Evolutionary conservation across 2,329 filamentous ascomycete genomes (phyloP), one percentile per base, ranked within the genome.

Genomic region (Graphiopsis chlorocephala): DNA sequence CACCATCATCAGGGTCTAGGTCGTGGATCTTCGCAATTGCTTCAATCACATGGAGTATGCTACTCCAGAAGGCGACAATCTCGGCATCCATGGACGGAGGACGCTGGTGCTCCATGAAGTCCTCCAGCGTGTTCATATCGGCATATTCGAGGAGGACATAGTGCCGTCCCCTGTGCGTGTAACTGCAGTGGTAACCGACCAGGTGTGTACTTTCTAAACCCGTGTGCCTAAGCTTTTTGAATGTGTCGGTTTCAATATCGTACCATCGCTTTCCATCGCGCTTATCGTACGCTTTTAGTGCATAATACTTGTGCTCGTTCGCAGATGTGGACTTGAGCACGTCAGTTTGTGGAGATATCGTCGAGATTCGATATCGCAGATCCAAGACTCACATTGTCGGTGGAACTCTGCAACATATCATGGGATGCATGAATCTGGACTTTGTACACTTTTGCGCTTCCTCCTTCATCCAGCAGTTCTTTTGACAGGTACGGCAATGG

Each of bases 131-230:
- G 2, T 77, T 75, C 23, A 69, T 63, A 42, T 78, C 71, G 3
- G 77, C 76, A 68, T 72, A 76, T 65, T 79, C 76, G 4, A 79
- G 69, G 7, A 78, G 58, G 5, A 78, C 69, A 64, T 78, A 74
- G 64, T 55, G 74, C 4, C 65, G 68, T 20, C 71, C 65, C 11
- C 68, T 65, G 48, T 75, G 71, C 15, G 62, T 70, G 56, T 68
- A 73, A 45, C 66, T 64, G 23, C 71, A 64, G 52, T 65, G 72
- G 65, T 72, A 75, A 4, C 63, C 61, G 20, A 76, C 72, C 11
- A 78, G 38, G 15, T 28, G 60, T 42, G 8, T 31, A 3, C 10
- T 45, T 3, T 10, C n/a, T 5, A 61, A 29, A 10, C 59, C 59
- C 7, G 59, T 61, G 17, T n/a, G 28, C 1, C 4, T 7, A 3